Conservation (phyloP, 805 yeast genomes). For the Kodamaea hsintzibuensis region DNA sequence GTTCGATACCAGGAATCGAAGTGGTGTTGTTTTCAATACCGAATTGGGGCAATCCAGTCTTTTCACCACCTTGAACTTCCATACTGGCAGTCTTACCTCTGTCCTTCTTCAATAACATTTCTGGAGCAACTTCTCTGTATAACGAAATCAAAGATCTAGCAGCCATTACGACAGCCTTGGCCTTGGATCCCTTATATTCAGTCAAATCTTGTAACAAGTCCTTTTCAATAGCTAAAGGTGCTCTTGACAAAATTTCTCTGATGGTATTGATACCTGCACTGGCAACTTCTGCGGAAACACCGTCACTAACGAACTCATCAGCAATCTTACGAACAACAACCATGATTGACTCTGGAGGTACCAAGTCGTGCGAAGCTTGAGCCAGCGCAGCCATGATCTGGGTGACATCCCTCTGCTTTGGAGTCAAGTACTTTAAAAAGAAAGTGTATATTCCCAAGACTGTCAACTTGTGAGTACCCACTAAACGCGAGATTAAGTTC, state of each 20-base stretch:
- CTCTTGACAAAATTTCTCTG: constrained; percentile 88
- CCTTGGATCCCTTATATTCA: constrained; percentile 88
- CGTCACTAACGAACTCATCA: constrained; percentile 96
- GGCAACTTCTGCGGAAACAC: constrained; percentile 97
- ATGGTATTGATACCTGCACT: constrained; percentile 97
- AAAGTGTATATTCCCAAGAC: constrained; percentile 88
- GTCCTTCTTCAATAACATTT: constrained; percentile 86
- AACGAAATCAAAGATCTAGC: constrained; percentile 84
- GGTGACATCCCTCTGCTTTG: constrained; percentile 92
- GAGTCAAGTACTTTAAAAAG: constrained; percentile 86
- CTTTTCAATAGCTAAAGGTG: constrained; percentile 91
- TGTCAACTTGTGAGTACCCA: constrained; percentile 93
- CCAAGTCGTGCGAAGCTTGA: constrained; percentile 93
- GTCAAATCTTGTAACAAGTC: constrained; percentile 84
- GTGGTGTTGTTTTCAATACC: constrained; percentile 71
- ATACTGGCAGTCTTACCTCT: constrained; percentile 91
- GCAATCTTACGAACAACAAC: constrained; percentile 89
- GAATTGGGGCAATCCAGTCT: constrained; percentile 53
- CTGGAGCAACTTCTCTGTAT: constrained; percentile 95
- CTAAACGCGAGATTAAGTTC: constrained; percentile 83
- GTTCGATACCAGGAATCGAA: constrained; percentile 90
- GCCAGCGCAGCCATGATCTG: constrained; percentile 97
- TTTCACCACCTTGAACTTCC: constrained; percentile 62
- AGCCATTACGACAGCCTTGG: constrained; percentile 93
- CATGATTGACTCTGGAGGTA: constrained; percentile 89